phyloP scores from a whole-genome alignment of 805 yeast species.

The Ogataea thermomethanolica region DNA sequence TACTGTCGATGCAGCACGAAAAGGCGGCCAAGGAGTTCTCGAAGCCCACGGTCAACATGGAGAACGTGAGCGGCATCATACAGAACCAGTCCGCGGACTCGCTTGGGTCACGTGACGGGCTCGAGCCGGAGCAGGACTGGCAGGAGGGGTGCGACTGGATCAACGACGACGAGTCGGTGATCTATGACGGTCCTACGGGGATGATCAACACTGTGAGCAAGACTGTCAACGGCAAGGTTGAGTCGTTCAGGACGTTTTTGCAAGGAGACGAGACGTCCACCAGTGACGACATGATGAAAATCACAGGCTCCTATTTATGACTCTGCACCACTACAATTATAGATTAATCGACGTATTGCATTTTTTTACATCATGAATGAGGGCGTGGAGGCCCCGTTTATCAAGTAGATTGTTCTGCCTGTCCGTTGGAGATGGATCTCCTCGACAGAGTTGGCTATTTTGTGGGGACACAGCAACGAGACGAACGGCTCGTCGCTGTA shows the following conservation, averaged over 20 bases:
- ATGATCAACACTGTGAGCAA: constrained; percentile 63
- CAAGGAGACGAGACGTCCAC: constrained; percentile 4
- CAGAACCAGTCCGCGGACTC: constrained; percentile 6
- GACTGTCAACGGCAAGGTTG: constrained; percentile 26
- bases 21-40: constrained; percentile 36
- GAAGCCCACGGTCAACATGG: constrained; percentile 18
- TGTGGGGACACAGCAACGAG: neutral
- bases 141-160: constrained; percentile 42
- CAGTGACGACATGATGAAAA: constrained; percentile 1
- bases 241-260: constrained; percentile 24
- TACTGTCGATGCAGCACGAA: constrained; percentile 34
- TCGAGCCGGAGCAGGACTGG: constrained; percentile 6
- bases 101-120: constrained; percentile 11
- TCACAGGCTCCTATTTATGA: constrained; percentile 3
- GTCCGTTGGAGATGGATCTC: constrained; percentile 9
- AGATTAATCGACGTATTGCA: too few relatives aligned
- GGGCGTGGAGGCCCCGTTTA: constrained; percentile 11
- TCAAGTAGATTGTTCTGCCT: constrained; percentile 5
- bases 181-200: constrained; percentile 67
- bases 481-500: neutral
- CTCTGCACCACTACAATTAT: neutral
- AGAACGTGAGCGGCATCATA: constrained; percentile 13
- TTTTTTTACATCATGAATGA: constrained; percentile 2
- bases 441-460: constrained; percentile 7
- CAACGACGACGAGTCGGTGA: constrained; percentile 39